Evolutionary conservation across 176 grass and related monocot species (phyloP).

Genomic region (Eragrostis curvula): DNA sequence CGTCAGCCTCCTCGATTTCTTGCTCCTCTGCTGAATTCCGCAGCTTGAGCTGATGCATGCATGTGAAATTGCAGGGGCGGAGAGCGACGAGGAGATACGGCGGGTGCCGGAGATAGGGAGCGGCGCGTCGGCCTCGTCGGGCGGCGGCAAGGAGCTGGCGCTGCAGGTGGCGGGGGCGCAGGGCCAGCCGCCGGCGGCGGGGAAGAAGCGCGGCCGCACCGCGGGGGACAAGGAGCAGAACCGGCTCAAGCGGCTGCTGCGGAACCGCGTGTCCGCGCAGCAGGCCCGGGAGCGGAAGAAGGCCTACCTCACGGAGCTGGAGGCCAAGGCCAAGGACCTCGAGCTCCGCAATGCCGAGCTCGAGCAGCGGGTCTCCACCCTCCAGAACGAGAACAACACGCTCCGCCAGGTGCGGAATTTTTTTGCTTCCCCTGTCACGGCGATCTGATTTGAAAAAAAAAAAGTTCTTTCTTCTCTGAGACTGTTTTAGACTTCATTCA

Average conservation of each 20-base stretch:
- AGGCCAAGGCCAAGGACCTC: slow-evolving; percentile 80
- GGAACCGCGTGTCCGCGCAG: slow-evolving; percentile 96
- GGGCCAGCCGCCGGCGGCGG: slow-evolving; percentile 40
- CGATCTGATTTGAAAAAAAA: not conserved
- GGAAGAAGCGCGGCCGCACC: slow-evolving; percentile 75
- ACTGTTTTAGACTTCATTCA: too few species aligned
- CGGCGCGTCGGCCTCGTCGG: slow-evolving; percentile 71
- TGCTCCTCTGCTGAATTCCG: not conserved
- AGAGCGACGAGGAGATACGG: slow-evolving; percentile 99
- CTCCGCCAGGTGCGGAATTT: slow-evolving; percentile 71
- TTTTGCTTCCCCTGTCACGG: not conserved
- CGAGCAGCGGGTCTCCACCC: slow-evolving; percentile 85
- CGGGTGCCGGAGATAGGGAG: slow-evolving; percentile 88
- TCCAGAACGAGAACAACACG: slow-evolving; percentile 97
- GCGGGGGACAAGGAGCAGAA: slow-evolving; percentile 99
- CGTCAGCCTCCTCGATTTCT: not conserved
- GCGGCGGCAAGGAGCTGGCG: slow-evolving; percentile 37
- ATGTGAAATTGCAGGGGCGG: slow-evolving; percentile 48
- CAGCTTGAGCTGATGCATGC: slow-evolving; percentile 11
- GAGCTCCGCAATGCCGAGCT: slow-evolving; percentile 85
- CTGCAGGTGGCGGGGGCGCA: slow-evolving; percentile 39
- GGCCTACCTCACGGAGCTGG: slow-evolving; percentile 85
- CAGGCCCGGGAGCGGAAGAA: slow-evolving; percentile 98
- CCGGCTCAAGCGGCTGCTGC: slow-evolving; percentile 90
- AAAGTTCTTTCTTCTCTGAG: not conserved